Evolutionary conservation across 1,139 yeast species (phyloP).

Genomic region (Yamadazyma conglobata): DNA sequence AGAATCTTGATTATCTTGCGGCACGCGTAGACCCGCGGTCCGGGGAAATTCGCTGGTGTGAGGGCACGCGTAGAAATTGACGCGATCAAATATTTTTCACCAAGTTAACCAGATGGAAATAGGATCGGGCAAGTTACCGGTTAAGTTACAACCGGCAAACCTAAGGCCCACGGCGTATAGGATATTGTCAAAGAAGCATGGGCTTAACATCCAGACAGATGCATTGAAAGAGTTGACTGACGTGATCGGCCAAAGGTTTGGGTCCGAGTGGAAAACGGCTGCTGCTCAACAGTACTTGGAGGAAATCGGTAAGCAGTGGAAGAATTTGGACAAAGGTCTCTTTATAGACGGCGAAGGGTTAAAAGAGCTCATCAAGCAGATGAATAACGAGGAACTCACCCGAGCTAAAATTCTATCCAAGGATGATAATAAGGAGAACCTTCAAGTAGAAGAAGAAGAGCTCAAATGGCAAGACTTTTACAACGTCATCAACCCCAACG

Average conservation of each 20-base stretch:
- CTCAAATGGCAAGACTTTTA: slow-evolving; percentile 74
- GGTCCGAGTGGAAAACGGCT: slow-evolving; percentile 80
- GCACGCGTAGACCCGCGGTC: slow-evolving; percentile 11
- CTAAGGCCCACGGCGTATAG: slow-evolving; percentile 90
- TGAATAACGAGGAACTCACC: slow-evolving; percentile 8
- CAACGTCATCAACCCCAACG: slow-evolving; percentile 58
- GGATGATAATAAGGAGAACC: slow-evolving; percentile 10
- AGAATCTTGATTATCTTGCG: slow-evolving; percentile 11
- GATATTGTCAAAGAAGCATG: slow-evolving; percentile 85
- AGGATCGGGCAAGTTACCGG: slow-evolving; percentile 50
- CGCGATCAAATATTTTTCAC: too few species aligned
- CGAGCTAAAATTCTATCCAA: background rate
- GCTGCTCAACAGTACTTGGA: slow-evolving; percentile 70
- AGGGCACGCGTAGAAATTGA: background rate
- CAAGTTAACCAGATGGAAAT: background rate
- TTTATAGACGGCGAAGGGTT: slow-evolving; percentile 78
- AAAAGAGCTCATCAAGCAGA: slow-evolving; percentile 59
- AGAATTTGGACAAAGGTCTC: slow-evolving; percentile 79
- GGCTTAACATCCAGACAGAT: slow-evolving; percentile 81
- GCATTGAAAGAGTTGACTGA: slow-evolving; percentile 74
- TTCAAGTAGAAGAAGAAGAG: slow-evolving; percentile 13
- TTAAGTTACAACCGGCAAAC: slow-evolving; percentile 72
- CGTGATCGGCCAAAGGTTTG: slow-evolving; percentile 70
- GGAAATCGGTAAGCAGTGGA: slow-evolving; percentile 80
- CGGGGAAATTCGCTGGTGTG: background rate